A percentile compares a stretch with the other conserved stretches of the same genome.
These are phyloP conservation scores for Trichoderma reesei DNA, from an alignment of 495 filamentous ascomycete genomes.

Conservation along the genomic window DNA sequence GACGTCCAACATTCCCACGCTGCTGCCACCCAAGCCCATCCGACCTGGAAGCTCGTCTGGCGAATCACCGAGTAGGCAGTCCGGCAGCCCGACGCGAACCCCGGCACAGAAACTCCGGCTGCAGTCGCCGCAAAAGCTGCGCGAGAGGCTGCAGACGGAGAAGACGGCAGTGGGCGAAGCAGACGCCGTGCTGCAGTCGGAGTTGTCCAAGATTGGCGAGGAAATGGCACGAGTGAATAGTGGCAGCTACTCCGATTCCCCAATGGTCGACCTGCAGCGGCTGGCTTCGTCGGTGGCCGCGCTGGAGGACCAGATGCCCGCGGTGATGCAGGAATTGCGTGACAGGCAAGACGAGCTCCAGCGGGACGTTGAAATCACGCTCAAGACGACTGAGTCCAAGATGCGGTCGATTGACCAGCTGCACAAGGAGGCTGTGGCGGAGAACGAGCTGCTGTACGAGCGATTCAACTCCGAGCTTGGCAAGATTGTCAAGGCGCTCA, in stretches of 20 bases:
- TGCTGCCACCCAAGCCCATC: conserved; percentile 21
- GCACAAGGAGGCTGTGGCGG: conserved; percentile 78
- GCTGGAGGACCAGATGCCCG: conserved; percentile 57
- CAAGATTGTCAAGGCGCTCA: conserved; percentile 67
- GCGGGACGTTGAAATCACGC: conserved; percentile 55
- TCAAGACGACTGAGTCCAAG: conserved; percentile 65
- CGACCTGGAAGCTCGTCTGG: conserved; percentile 15
- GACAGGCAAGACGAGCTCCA: conserved; percentile 51
- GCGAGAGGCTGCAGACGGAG: conserved; percentile 77
- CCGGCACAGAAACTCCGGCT: conserved; percentile 59
- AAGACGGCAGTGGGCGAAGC: conserved; percentile 61
- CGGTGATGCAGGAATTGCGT: conserved; percentile 49
- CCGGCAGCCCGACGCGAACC: conserved; percentile 28
- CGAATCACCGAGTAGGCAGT: conserved; percentile 25
- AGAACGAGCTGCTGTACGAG: conserved; percentile 91
- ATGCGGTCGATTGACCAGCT: conserved; percentile 78
- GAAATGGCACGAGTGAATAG: conserved; percentile 61
- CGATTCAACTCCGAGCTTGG: conserved; percentile 85
- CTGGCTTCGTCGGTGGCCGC: conserved; percentile 47
- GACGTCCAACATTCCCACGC: conserved; percentile 38
- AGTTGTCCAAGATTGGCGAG: conserved; percentile 71
- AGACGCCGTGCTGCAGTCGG: conserved; percentile 58
- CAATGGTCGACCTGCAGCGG: conserved; percentile 33
- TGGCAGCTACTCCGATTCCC: conserved; percentile 27
- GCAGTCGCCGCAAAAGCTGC: conserved; percentile 85